Evolutionary conservation across 306 rosid genomes (phyloP), one percentile per base, ranked within the genome.

Genomic region (Acacia crassicarpa): DNA sequence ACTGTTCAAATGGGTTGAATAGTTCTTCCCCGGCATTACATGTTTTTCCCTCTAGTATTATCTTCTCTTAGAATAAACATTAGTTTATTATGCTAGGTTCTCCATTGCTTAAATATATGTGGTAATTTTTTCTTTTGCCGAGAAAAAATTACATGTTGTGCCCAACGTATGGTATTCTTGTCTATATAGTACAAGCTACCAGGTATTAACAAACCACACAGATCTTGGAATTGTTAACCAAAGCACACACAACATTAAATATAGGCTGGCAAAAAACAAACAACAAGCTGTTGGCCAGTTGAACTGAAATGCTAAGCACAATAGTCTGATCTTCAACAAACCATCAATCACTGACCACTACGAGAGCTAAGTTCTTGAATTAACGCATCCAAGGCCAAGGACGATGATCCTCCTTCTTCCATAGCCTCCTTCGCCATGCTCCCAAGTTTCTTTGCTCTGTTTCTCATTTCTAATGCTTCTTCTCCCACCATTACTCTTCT

Each of bases 341-440:
- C 17, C 67, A 12, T 61, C 35, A 11, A n/a, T 53, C 59, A 19
- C 1, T 4, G 67, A 9, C 2, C 1, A 70, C 35, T 32, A 32
- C 0, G 41, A 0, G 80, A 84, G 41, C 67, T 35, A 54, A 90
- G 67, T 40, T 85, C 88, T 69, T 82, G 32, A 53, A 89, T 77
- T 0, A 90, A 74, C 72, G 78, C 45, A 79, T 27, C 45, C 6
- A 89, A 68, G 44, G 80, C 79, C 0, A 38, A 3, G 67, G 71
- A 81, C 80, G 91, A 91, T 0, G 95, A 89, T 27, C 91, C 95
- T 46, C 91, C 89, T 58, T 75, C 83, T 59, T 78, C 84, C 49
- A 88, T 45, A 61, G 89, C 89, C 4, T 13, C 40, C 32, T 27
- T 82, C 3, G 95, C 92, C 87, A 65, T 79, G 6, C 62, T 67